Evolutionary conservation across 1,139 yeast species (phyloP).

Genomic region (Hansenula sp.): DNA sequence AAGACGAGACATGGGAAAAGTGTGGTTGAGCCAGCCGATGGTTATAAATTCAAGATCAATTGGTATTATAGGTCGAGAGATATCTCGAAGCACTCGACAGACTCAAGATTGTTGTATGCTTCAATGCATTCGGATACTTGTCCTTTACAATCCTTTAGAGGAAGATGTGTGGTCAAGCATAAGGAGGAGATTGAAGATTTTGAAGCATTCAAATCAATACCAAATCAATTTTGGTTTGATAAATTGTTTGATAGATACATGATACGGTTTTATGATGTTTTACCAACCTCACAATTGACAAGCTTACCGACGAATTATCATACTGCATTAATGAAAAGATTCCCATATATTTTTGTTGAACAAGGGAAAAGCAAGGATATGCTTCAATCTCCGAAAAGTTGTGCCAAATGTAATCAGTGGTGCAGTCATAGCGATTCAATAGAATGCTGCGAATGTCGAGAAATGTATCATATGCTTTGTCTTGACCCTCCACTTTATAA

Average conservation of each 20-base stretch:
- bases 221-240: slow-evolving; percentile 81
- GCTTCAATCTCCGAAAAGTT: slow-evolving; percentile 60
- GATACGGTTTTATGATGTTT: slow-evolving; percentile 76
- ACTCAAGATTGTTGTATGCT: slow-evolving; percentile 74
- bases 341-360: slow-evolving; percentile 75
- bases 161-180: slow-evolving; percentile 68
- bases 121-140: slow-evolving; percentile 87
- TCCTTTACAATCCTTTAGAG: slow-evolving; percentile 74
- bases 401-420: slow-evolving; percentile 83
- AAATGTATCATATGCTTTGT: slow-evolving; percentile 75
- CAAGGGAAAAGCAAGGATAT: slow-evolving; percentile 62
- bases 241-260: slow-evolving; percentile 85
- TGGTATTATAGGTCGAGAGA: slow-evolving; percentile 94
- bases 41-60: slow-evolving; percentile 66
- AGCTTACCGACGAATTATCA: slow-evolving; percentile 53
- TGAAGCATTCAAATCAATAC: slow-evolving; percentile 50
- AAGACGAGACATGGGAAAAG: slow-evolving; percentile 9
- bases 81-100: slow-evolving; percentile 61
- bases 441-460: slow-evolving; percentile 75
- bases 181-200: slow-evolving; percentile 55
- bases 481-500: slow-evolving; percentile 78
- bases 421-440: slow-evolving; percentile 73
- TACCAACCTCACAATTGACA: slow-evolving; percentile 53
- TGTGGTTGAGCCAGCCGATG: slow-evolving; percentile 36
- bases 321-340: slow-evolving; percentile 62